Evolutionary conservation across 1,284 basidiomycete species (phyloP).

Genomic region (Thecaphora frezii): DNA sequence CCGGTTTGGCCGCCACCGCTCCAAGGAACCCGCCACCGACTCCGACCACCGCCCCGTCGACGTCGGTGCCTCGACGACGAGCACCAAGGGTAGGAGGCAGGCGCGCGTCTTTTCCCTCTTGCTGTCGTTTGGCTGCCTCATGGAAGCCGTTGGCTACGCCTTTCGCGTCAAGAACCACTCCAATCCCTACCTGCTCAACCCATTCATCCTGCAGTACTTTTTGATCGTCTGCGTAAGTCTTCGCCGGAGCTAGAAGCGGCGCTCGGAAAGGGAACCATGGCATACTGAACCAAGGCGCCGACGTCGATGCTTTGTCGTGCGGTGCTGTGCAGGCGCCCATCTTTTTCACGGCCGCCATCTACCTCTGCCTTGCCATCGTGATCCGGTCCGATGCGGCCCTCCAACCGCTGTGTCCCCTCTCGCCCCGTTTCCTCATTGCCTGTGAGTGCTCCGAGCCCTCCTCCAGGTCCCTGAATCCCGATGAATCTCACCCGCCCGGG

Average conservation of each 20-base stretch:
- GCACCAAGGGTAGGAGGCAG: too few relatives aligned
- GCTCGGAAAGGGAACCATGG: neutral
- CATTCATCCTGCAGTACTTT: constrained; percentile 59
- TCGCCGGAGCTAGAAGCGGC: neutral
- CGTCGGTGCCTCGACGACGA: neutral
- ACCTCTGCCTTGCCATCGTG: constrained; percentile 55
- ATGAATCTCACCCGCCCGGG: too few relatives aligned
- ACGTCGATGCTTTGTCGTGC: too few relatives aligned
- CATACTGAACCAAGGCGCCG: too few relatives aligned
- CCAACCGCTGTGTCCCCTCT: constrained; percentile 37
- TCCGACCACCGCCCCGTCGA: neutral
- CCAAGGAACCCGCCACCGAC: constrained; percentile 4
- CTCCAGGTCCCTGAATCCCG: too few relatives aligned
- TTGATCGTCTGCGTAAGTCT: constrained; percentile 60
- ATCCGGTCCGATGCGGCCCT: constrained; percentile 35
- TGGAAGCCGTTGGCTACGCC: constrained; percentile 25
- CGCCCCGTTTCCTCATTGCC: constrained; percentile 47
- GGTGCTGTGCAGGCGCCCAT: constrained; percentile 54
- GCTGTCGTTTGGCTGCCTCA: constrained; percentile 19
- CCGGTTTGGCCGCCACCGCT: neutral
- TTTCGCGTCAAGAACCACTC: constrained; percentile 17
- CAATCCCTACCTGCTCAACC: constrained; percentile 34
- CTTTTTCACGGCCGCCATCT: constrained; percentile 60
- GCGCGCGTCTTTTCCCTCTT: constrained; percentile 20
- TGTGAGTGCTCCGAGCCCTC: too few relatives aligned